Conservation (phyloP, 164 flowering plant species). For the Liquidambar formosana region DNA sequence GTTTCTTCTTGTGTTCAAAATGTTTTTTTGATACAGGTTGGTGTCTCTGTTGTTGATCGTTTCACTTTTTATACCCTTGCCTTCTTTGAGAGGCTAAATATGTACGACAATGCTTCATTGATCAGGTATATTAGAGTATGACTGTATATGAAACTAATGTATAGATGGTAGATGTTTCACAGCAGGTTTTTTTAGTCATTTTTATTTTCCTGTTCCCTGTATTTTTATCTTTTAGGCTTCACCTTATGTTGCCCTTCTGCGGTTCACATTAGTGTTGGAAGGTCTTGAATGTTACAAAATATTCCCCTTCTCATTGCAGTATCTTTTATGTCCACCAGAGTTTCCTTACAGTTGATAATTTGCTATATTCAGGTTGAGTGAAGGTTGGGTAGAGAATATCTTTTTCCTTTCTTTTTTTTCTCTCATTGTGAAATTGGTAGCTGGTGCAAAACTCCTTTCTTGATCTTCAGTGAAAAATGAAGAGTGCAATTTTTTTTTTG, state of each 20-base stretch:
- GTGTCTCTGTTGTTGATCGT: slow-evolving; percentile 97
- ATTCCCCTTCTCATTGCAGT: background rate
- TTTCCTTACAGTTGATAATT: background rate
- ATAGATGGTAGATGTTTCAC: background rate
- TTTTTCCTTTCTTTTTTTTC: too few relatives aligned
- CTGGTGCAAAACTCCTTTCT: too few relatives aligned
- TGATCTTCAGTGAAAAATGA: too few relatives aligned
- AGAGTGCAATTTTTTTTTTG: too few relatives aligned
- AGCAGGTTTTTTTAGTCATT: background rate
- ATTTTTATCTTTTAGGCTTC: background rate
- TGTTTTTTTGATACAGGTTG: slow-evolving; percentile 59
- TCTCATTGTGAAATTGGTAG: too few relatives aligned
- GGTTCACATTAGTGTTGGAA: background rate
- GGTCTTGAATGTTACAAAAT: background rate
- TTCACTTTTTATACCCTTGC: slow-evolving; percentile 95
- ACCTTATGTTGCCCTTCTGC: background rate
- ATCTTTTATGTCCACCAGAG: background rate
- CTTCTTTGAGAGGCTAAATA: slow-evolving; percentile 91
- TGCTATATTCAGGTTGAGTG: background rate
- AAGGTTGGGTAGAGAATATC: too few relatives aligned
- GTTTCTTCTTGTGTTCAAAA: background rate
- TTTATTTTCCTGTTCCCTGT: background rate
- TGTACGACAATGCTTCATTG: slow-evolving; percentile 88
- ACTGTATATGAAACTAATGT: background rate
- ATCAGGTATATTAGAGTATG: slow-evolving; percentile 56